Evolutionary conservation across 257 asterid species (phyloP), one percentile per base, ranked within the genome.

Genomic region (Capsicum baccatum): DNA sequence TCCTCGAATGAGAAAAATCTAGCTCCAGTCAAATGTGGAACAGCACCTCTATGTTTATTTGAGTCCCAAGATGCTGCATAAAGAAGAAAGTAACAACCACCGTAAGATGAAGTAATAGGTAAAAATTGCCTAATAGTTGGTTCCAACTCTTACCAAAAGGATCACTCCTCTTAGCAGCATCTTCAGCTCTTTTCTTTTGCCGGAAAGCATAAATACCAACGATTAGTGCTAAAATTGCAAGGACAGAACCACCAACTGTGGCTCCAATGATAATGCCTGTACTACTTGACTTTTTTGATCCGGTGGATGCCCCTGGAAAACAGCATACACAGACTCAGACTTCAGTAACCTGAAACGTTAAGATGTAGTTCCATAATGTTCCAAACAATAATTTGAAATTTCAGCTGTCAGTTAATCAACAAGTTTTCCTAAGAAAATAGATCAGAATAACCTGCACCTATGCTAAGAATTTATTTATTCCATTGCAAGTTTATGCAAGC

Each of bases 21-120:
- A 11, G 97, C 94, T 64, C 98, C 98, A 82, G 89, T 91, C 69
- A 96, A 33, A 89, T 93, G 93, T 54, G 99, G 99, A 84, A 93
- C 95, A 54, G 89, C 96, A 37, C 97, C 98, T 54, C 98, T 94
- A 67, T 85, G 87, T 17, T 94, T 79, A 82, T 80, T 87, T 33
- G 86, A 66, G 79, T 93, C 90, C 99, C 99, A 96, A 4, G 94
- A 91, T 79, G 94, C 99, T 96, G 92, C 89, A 91, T 79, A 47
- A 85, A 66, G 33, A 84, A 68, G 7, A 15, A 83, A 85, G 80
- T 81, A 82, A 39, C 44, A 39, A 37, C 74, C 26, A 12, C 37
- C 7, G 33, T 26, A 33, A 68, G 47, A 68, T 83, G 42, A 87
- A 19, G 35, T 59, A 59, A 89, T 6, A 64, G 14, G 13, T 73